Conservation (phyloP, 176 grass and related monocot genomes). For the Triticum dicoccoides region DNA sequence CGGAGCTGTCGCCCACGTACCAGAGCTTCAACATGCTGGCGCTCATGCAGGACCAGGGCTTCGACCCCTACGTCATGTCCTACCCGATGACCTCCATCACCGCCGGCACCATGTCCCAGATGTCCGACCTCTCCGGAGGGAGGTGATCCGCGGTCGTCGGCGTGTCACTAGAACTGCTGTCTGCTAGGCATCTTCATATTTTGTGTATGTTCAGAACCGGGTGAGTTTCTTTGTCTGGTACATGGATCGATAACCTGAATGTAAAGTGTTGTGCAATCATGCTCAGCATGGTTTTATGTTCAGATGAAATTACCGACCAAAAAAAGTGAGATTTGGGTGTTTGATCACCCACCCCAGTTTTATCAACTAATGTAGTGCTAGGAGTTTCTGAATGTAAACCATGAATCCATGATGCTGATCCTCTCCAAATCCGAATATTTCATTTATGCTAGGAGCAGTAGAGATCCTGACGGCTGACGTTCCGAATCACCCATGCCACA, state of each 20-base stretch:
- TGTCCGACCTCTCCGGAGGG: conserved; percentile 50
- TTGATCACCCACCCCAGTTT: neutral
- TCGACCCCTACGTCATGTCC: conserved; percentile 49
- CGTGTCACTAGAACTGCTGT: neutral
- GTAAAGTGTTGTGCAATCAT: neutral
- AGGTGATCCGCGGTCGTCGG: conserved; percentile 11
- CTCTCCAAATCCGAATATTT: neutral
- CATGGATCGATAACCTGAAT: neutral
- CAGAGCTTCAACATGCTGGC: conserved; percentile 42
- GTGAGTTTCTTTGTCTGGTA: neutral
- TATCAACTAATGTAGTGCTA: neutral
- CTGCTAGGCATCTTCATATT: neutral
- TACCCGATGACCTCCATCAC: conserved; percentile 36
- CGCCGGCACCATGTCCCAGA: conserved; percentile 23
- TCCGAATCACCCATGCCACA: neutral
- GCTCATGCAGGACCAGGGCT: conserved; percentile 57
- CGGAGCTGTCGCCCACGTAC: conserved; percentile 53
- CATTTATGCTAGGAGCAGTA: neutral
- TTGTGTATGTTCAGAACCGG: neutral
- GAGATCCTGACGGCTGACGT: too few species aligned
- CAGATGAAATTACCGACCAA: neutral
- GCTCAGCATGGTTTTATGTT: neutral
- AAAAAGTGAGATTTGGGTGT: neutral
- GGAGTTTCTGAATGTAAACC: neutral
- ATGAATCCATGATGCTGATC: neutral